Conservation (phyloP, 108 stramenopile species). For the Stephanodiscus minutulus region DNA sequence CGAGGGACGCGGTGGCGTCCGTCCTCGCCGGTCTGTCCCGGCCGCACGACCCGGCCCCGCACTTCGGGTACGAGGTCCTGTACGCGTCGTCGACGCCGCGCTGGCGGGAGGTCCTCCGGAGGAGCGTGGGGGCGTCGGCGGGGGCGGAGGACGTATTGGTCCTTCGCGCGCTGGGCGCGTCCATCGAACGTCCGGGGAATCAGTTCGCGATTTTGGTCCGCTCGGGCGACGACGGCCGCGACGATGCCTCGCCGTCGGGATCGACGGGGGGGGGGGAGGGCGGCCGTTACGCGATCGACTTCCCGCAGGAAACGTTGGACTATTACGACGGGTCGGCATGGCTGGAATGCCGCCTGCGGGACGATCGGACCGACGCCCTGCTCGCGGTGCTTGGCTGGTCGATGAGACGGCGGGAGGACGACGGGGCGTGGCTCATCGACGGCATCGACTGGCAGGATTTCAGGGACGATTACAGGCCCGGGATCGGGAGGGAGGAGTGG, state of each 20-base stretch:
- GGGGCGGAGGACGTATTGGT: conserved; percentile 31
- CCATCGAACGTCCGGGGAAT: conserved; percentile 57
- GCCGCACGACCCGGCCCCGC: conserved; percentile 25
- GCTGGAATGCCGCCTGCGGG: conserved; percentile 71
- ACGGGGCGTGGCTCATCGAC: conserved; percentile 65
- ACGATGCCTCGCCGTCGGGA: conserved; percentile 27
- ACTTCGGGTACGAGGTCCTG: conserved; percentile 46
- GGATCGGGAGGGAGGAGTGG: conserved; percentile 83
- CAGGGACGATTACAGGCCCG: conserved; percentile 70
- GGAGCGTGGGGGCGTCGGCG: conserved; percentile 57
- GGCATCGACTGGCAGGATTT: conserved; percentile 87
- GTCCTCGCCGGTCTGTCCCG: conserved; percentile 6
- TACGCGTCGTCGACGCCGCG: conserved; percentile 36
- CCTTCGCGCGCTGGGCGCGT: conserved; percentile 45
- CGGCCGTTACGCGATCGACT: conserved; percentile 58
- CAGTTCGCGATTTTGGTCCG: conserved; percentile 79
- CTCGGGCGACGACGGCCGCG: background rate
- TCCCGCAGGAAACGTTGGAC: conserved; percentile 54
- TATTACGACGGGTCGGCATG: conserved; percentile 69
- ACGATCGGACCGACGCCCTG: conserved; percentile 38
- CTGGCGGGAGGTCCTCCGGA: conserved; percentile 50
- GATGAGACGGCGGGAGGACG: conserved; percentile 28
- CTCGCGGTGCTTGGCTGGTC: conserved; percentile 70
- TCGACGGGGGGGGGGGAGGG: conserved; percentile 17
- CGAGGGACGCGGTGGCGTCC: conserved; percentile 17